A percentile compares a stretch with the other conserved stretches of the same genome.
These are phyloP conservation scores for Tinospora cordifolia DNA, from an alignment of 164 flowering plant genomes.

Conservation along the genomic window DNA sequence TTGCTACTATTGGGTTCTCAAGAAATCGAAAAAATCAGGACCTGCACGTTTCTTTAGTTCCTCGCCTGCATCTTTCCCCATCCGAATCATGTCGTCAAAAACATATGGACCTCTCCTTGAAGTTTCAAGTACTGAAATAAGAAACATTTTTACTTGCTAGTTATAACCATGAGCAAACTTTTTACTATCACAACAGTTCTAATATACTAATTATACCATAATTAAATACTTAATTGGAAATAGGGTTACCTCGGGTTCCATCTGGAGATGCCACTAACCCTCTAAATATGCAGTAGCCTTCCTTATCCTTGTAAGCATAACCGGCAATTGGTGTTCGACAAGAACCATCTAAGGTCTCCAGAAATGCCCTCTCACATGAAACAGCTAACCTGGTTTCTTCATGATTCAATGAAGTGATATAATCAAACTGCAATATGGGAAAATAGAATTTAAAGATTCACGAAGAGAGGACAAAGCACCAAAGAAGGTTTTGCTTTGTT, in stretches of 20 bases:
- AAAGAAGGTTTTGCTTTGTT: not conserved
- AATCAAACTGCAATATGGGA: slow-evolving; percentile 42
- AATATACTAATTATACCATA: not conserved
- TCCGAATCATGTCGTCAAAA: slow-evolving; percentile 64
- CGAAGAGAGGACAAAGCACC: not conserved
- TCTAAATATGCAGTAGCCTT: slow-evolving; percentile 72
- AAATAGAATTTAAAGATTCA: not conserved
- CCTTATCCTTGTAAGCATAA: slow-evolving; percentile 58
- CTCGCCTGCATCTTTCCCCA: slow-evolving; percentile 94
- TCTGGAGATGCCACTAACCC: slow-evolving; percentile 97
- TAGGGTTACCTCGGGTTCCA: slow-evolving; percentile 65
- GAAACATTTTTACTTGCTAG: not conserved
- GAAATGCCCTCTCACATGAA: slow-evolving; percentile 89
- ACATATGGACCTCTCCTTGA: slow-evolving; percentile 67
- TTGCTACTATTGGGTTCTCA: slow-evolving; percentile 3
- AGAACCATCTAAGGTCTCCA: slow-evolving; percentile 80
- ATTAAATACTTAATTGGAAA: not conserved
- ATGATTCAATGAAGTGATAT: slow-evolving; percentile 76
- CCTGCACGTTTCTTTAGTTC: slow-evolving; percentile 82
- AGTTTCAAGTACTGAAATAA: slow-evolving; percentile 77
- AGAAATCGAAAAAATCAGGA: slow-evolving; percentile 59
- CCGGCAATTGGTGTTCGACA: slow-evolving; percentile 99
- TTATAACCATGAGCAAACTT: not conserved
- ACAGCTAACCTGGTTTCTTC: slow-evolving; percentile 94
- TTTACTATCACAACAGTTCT: not conserved